Evolutionary conservation across 2,329 filamentous ascomycete genomes (phyloP), one percentile per base, ranked within the genome.

Genomic region (Penicillium frequentans): DNA sequence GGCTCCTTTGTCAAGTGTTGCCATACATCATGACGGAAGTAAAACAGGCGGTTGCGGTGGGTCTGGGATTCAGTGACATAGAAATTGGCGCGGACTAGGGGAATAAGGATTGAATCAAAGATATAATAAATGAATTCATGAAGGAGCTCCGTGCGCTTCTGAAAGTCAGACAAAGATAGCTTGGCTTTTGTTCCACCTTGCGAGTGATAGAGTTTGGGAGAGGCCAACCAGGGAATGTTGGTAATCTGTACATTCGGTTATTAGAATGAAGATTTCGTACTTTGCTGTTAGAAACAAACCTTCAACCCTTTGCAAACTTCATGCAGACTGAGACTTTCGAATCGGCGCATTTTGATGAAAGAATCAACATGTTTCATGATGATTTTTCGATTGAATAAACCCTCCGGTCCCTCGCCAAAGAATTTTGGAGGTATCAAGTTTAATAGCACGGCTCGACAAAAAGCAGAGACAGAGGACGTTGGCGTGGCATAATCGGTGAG

Each of bases 1-100:
- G 88, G 85, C 7, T 92, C 90, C 64, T 93, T 87, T 1, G 88
- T 86, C 33, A 98, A 74, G 42, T 82, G 82, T 50, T 84, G 86
- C 95, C 95, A 99, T 10, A 95, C 81, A 73, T 99, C 95, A 63
- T 99, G 95, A 4, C 93, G 89, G 70, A 97, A 98, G 75, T 91
- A 99, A 73, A 96, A 96, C 1, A 98, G 77, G 27, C 86, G 86
- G 66, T 95, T 91, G 16, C 89, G 87, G 69, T 96, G 86, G 1
- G 81, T 80, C 61, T 86, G 92, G 0, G 92, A 95, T 72, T 99
- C 95, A 0, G 95, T 99, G 37, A 97, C 90, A 69, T 98, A 93
- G 68, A 99, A 99, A 68, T 95, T 93, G 60, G 85, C 87, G 33
- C 90, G 86, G 48, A 98, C 84, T 8, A 99, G 81, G 10, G 95